Evolutionary conservation across 2,329 filamentous ascomycete species (phyloP), one percentile per base, ranked within the genome.

Genomic region (Diplodia corticola): DNA sequence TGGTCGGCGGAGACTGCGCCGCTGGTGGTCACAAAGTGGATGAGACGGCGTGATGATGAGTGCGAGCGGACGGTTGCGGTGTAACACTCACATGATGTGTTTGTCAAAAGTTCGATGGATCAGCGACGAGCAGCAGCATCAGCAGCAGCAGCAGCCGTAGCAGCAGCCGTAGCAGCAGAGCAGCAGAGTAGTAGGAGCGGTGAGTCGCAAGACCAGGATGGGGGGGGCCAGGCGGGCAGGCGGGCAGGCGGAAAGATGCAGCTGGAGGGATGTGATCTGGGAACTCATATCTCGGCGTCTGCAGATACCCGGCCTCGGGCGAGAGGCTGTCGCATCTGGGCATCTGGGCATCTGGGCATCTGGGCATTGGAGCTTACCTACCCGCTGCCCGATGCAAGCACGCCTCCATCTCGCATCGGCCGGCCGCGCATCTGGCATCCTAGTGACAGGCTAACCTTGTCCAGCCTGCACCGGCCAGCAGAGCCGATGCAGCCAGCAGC

Each of bases 331-430:
- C 35, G 55, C 37, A 20, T 28, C 40, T 60, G 40, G 40, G 26
- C n/a, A n/a, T n/a, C n/a, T n/a, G n/a, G n/a, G n/a, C n/a, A n/a
- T n/a, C n/a, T n/a, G n/a, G n/a, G n/a, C n/a, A n/a, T n/a, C n/a
- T n/a, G n/a, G n/a, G n/a, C n/a, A n/a, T n/a, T n/a, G n/a, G 55
- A 30, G 55, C 55, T 20, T 60, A 60, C 55, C 55, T 60, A 60
- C 55, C 55, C 55, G 55, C 55, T 48, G 55, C 28, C 55, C 40
- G 55, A 26, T 60, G 55, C 26, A 49, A 60, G 55, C 20, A 28
- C 35, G 55, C 55, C 44, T 28, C 40, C 46, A 60, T 60, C 55
- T 60, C 40, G 55, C 55, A 60, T 48, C 30, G 26, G 15, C 17
- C 26, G 26, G 37, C 40, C 3, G 40, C 40, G 22, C 24, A 60